Evolutionary conservation across 2,329 filamentous ascomycete species (phyloP), one percentile per base, ranked within the genome.

Genomic region (Aaosphaeria arxii): DNA sequence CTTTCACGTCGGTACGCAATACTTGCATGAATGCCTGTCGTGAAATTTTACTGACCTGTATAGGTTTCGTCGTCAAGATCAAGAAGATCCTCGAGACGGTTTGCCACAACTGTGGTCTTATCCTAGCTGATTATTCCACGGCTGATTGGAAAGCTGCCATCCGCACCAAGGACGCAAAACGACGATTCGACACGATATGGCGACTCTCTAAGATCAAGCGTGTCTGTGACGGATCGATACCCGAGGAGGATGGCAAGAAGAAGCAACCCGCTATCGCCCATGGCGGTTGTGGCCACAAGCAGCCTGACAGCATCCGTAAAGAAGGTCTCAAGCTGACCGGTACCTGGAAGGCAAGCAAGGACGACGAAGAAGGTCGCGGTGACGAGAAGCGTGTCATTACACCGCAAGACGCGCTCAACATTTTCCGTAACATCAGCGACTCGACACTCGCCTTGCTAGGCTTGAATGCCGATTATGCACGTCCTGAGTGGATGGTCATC

Each of bases 61-160:
- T 80, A 78, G 94, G 94, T 65, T 99, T 96, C 75, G 88, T 99
- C 77, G 95, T 89, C 73, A 97, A 97, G 79, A 91, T 96, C 75
- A 99, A 99, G 81, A 99, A 97, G 80, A 84, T 99, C 63, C 80
- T 99, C 72, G 95, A 99, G 81, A 94, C 91, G 62, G 91, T 99
- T 73, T 99, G 95, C 82, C 91, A 96, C 77, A 96, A 95, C 74
- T 99, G 95, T 81, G 92, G 91, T 76, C 95, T 94, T 80, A 89
- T 97, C 69, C 84, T 96, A 80, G 87, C 91, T 76, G 91, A 97
- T 83, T 89, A 90, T 86, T 92, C 82, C 74, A 89, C 95, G 73
- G 81, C 87, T 52, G 87, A 91, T 64, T 97, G 95, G 70, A 79
- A 82, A 60, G 82, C 88, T 64, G 94, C 92, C 49, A 82, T 95